These are phyloP conservation scores for Iris macrosiphon DNA, from an alignment of 106 monocot genomes.

Conservation along the genomic window DNA sequence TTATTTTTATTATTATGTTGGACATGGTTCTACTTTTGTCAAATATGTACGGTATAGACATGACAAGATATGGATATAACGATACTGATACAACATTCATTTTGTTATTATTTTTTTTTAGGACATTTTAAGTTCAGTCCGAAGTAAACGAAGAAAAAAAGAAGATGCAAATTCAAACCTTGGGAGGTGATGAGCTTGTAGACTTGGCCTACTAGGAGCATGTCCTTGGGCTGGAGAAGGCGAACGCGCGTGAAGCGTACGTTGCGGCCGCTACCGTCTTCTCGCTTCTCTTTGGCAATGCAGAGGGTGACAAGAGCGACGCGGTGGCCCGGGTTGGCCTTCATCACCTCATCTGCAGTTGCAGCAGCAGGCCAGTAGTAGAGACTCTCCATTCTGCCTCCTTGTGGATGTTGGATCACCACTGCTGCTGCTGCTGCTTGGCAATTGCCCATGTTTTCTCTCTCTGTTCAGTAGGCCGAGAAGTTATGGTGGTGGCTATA, in stretches of 20 bases:
- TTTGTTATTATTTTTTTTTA: background rate
- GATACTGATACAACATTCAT: background rate
- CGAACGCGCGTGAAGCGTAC: conserved; percentile 33
- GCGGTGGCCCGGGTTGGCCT: conserved; percentile 50
- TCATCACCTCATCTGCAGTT: conserved; percentile 49
- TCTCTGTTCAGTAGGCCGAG: too few relatives aligned
- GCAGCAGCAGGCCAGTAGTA: conserved; percentile 62
- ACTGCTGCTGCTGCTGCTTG: conserved; percentile 42
- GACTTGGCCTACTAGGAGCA: conserved; percentile 42
- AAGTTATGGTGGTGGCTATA: too few relatives aligned
- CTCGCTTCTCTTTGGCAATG: background rate
- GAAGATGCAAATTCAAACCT: too few relatives aligned
- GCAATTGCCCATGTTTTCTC: conserved; percentile 78
- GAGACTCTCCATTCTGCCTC: conserved; percentile 45
- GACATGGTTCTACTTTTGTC: too few relatives aligned
- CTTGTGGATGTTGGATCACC: conserved; percentile 49
- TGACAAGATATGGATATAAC: background rate
- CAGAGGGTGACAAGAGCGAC: conserved; percentile 44
- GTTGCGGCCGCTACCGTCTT: background rate
- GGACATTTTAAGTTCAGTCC: too few relatives aligned
- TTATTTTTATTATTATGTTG: too few relatives aligned
- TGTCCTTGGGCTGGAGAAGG: conserved; percentile 45
- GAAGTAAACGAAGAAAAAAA: background rate
- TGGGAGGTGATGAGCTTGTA: conserved; percentile 54
- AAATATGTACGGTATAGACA: too few relatives aligned